Percentiles rank a stretch among this genome's conserved stretches.
phyloP scores from a whole-genome alignment of 306 rosid genomes.

The Nissolia schottii region DNA sequence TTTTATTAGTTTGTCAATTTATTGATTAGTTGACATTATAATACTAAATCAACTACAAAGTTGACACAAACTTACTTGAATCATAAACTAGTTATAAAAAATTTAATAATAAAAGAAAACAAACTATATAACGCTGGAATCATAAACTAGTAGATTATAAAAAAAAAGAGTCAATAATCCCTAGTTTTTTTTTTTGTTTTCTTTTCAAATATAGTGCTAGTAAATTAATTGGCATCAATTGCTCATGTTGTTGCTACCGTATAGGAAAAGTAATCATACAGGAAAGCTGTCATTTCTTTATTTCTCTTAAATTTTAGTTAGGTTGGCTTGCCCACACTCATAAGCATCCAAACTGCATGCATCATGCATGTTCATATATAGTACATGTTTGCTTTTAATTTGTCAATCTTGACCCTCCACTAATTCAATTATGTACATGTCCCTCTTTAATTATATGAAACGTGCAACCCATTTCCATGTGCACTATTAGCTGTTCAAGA shows the following conservation, averaged over 20 bases:
- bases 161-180: neutral
- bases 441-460: neutral
- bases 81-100: neutral
- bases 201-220: too few relatives aligned
- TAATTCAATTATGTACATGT: neutral
- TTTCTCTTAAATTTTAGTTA: neutral
- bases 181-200: too few relatives aligned
- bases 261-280: neutral
- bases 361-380: neutral
- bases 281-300: neutral
- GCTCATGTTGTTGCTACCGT: neutral
- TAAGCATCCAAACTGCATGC: too few relatives aligned
- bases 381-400: neutral
- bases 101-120: too few relatives aligned
- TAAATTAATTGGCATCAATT: neutral
- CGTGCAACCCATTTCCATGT: neutral
- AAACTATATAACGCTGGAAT: too few relatives aligned
- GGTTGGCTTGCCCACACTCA: neutral
- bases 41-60: neutral
- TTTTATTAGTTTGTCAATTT: neutral
- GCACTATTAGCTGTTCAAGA: too few relatives aligned
- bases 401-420: neutral
- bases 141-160: neutral
- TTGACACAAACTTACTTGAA: neutral
- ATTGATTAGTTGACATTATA: neutral